Base-by-base conservation (phyloP, 257 asterid genomes). In the Solanum pinnatisectum region DNA sequence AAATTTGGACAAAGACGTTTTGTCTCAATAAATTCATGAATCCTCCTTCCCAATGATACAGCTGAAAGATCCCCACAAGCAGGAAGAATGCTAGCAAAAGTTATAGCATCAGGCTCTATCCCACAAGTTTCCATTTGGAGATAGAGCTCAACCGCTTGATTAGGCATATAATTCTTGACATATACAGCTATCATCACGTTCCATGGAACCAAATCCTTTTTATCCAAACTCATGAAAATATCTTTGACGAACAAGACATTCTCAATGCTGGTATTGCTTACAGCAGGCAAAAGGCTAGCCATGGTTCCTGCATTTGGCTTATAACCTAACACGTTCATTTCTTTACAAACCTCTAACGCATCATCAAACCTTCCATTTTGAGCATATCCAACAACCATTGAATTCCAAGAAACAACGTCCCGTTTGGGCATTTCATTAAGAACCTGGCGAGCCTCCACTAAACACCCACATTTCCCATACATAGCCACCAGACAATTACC, bases 1-100 rank as follows among this genome's bases (percentile, higher is more conserved):
- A 96, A 89, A 91, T 96, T 96, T 39, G 98, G 98, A 42, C 25
- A 60, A 88, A 95, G 90, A 15, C 92, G 74, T 88, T 91, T 94
- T 78, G 67, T 89, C 18, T 92, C 89, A 52, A 92, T 87, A 56
- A 89, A 93, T 18, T 93, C 93, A 72, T 95, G 98, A 87, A 97
- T 89, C 83, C 89, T 87, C 46, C 90, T 93, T 86, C 99, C 99
- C 2, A 95, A 60, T 13, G 91, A 91, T 20, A 92, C 87, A 52
- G 98, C 98, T 79, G 97, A 93, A 74, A 95, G 94, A 89, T 95
- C 98, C 59, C 98, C 99, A 87, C 99, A 96, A 56, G 98, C 98
- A 32, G 99, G 98, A 90, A 96, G 98, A 93, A 95, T 89, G 84
- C 95, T 95, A 82, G 98, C 93, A 65, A 96, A 44, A 59, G 99